phyloP scores from a whole-genome alignment of 2,329 filamentous ascomycete species.

The Diplodia corticola region DNA sequence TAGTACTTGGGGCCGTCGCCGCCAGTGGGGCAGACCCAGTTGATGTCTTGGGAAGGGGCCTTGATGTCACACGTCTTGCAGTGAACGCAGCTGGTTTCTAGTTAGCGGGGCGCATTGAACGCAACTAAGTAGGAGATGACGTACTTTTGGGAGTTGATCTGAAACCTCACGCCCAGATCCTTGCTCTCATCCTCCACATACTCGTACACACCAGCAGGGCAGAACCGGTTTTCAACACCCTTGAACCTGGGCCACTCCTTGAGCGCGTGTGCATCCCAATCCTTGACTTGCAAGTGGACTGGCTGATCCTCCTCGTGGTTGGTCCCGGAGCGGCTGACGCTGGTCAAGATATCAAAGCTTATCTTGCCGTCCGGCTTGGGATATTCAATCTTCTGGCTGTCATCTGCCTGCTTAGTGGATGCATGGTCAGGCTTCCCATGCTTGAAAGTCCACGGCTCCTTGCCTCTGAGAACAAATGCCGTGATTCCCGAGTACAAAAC shows the following conservation, averaged over 20 bases:
- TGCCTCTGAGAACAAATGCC: slow-evolving; percentile 82
- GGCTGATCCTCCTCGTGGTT: slow-evolving; percentile 99
- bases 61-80: slow-evolving; percentile 99
- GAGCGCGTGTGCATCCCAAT: slow-evolving; percentile 88
- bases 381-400: slow-evolving; percentile 89
- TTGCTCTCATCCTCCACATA: slow-evolving; percentile 92
- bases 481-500: slow-evolving; percentile 91
- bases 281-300: slow-evolving; percentile 89
- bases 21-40: slow-evolving; percentile 85
- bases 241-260: slow-evolving; percentile 84
- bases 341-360: slow-evolving; percentile 93
- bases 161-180: slow-evolving; percentile 85
- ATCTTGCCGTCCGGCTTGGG: slow-evolving; percentile 95
- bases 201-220: slow-evolving; percentile 95
- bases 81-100: slow-evolving; percentile 77
- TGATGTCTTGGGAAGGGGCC: slow-evolving; percentile 93
- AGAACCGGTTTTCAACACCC: slow-evolving; percentile 94
- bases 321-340: slow-evolving; percentile 90
- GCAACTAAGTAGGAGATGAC: slow-evolving; percentile 50
- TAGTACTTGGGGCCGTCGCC: slow-evolving; percentile 72
- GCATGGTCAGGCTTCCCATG: slow-evolving; percentile 77
- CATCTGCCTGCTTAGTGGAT: slow-evolving; percentile 75
- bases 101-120: slow-evolving; percentile 27
- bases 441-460: slow-evolving; percentile 86
- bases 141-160: slow-evolving; percentile 97